Evolutionary conservation across 2,329 filamentous ascomycete species (phyloP), one percentile per base, ranked within the genome.

Genomic region (Cadophora luteo-olivacea): DNA sequence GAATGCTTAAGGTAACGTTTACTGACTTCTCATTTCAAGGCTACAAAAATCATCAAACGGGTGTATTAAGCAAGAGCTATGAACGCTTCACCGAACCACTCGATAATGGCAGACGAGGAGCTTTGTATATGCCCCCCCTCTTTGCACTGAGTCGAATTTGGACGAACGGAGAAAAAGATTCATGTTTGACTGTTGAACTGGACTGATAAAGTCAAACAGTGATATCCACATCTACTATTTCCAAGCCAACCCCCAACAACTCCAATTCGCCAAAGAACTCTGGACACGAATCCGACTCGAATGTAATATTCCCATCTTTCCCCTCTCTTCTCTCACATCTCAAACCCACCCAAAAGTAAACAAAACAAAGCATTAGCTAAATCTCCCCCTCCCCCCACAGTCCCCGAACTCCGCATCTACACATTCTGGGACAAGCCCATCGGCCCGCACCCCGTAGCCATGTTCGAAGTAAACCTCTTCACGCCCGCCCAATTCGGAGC

Each of bases 381-480:
- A n/a, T n/a, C n/a, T 29, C 29, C 36, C 12, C 36, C 12, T 38
- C 36, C 22, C 9, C 7, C 25, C 19, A 55, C 69, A 94, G 92
- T 97, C 76, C 93, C 94, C 9, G 94, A 97, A 78, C 83, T 97
- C 22, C 87, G 93, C 65, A 91, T 97, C 74, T 97, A 97, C 78
- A 84, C 80, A 16, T 83, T 97, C 72, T 97, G 88, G 86, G 91
- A 96, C 72, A 80, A 82, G 16, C 93, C 94, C 0, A 80, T 97
- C 33, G 94, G 94, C 0, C 94, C 94, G 0, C 94, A 97, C 78
- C 90, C 91, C 0, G 80, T 93, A 0, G 91, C 89, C 64, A 97
- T 97, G 93, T 97, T 97, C 75, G 94, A 97, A 80, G 93, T 97
- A 57, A 97, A 97, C 74, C 57, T 97, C 24, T 93, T 95, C 78